A percentile compares a stretch with the other conserved stretches of the same genome.
Conservation (phyloP, 495 filamentous ascomycete genomes). For the Podospora pseudocomata region DNA sequence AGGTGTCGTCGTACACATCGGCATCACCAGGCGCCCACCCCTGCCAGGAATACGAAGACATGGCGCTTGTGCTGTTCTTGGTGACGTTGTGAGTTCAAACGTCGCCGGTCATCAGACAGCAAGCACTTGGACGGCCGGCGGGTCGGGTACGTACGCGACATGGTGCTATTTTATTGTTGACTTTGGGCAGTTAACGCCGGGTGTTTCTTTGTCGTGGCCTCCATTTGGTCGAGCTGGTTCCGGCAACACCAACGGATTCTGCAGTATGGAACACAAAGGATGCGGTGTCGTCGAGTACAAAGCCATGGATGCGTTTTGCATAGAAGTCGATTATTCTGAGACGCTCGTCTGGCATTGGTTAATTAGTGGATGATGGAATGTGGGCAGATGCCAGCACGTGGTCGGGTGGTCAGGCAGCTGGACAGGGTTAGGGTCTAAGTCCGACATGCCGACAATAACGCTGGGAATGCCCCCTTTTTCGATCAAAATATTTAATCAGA, state of each 20-base stretch:
- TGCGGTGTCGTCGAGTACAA: neutral
- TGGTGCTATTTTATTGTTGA: neutral
- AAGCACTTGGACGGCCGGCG: neutral
- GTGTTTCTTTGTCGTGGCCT: neutral
- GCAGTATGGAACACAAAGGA: neutral
- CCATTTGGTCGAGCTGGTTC: neutral
- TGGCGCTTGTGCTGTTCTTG: neutral
- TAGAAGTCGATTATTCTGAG: neutral
- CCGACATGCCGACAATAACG: neutral
- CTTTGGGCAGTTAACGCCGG: neutral
- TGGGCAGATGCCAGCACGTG: neutral
- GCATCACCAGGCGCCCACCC: neutral
- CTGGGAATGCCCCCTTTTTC: neutral
- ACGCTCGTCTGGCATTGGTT: neutral
- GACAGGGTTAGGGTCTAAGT: neutral
- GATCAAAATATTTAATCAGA: neutral
- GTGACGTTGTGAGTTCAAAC: neutral
- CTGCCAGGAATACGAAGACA: neutral
- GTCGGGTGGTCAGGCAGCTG: neutral
- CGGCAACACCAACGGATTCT: slow-evolving; percentile 4
- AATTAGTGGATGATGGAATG: neutral
- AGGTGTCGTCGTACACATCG: neutral
- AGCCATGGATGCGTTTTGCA: neutral
- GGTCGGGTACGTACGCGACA: neutral
- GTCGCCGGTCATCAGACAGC: neutral